Evolutionary conservation across 139 green algal genomes (phyloP).

Genomic region (Coelastrella sp.): DNA sequence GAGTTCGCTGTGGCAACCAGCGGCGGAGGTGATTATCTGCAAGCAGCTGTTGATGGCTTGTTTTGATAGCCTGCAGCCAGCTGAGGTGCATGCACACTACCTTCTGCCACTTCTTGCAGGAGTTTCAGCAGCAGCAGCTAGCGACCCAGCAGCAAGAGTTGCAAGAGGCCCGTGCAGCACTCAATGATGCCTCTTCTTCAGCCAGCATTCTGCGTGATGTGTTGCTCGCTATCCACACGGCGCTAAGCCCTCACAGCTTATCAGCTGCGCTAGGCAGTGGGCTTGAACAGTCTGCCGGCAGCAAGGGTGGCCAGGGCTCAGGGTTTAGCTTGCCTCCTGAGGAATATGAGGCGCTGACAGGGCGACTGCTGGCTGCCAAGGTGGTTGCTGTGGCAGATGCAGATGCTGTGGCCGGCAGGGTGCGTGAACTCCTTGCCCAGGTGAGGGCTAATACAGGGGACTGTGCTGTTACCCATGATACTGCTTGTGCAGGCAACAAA

Average conservation of each 20-base stretch:
- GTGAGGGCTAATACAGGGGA: not conserved
- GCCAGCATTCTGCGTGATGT: not conserved
- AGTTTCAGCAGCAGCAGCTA: slow-evolving; percentile 38
- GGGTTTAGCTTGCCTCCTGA: slow-evolving; percentile 18
- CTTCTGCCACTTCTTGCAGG: not conserved
- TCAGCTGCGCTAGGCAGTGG: slow-evolving; percentile 19
- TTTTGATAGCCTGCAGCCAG: no score
- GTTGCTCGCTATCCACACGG: slow-evolving; percentile 37
- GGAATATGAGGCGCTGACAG: slow-evolving; percentile 39
- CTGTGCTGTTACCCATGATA: no score
- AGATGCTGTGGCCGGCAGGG: slow-evolving; percentile 16
- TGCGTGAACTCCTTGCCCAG: slow-evolving; percentile 38
- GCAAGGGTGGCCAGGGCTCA: not conserved
- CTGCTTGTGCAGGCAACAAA: not conserved
- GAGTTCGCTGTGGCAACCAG: no score
- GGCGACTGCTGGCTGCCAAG: slow-evolving; percentile 6
- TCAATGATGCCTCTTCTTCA: not conserved
- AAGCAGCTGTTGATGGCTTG: no score
- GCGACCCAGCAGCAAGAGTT: slow-evolving; percentile 13
- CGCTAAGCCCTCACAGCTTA: slow-evolving; percentile 42
- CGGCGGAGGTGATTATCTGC: no score
- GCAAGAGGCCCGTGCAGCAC: not conserved
- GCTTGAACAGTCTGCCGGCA: not conserved
- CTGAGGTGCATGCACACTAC: no score
- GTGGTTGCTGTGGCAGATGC: slow-evolving; percentile 24